Percentiles rank a stretch among this genome's conserved stretches.
Conservation (phyloP, 1,139 yeast species). For the Candida sanyaensis region DNA sequence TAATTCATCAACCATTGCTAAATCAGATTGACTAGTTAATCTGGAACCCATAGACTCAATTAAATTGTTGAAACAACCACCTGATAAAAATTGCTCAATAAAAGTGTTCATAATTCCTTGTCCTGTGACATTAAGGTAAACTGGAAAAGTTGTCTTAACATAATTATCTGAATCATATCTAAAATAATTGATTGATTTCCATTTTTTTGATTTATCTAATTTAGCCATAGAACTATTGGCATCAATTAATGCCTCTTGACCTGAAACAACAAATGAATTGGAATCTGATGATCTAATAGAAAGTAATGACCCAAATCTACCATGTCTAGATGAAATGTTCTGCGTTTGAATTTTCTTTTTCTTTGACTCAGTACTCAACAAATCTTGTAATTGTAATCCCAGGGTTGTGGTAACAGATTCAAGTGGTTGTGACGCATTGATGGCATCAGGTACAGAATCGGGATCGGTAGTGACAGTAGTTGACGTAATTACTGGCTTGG, state of each 20-base stretch:
- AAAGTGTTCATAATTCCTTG: slow-evolving; percentile 46
- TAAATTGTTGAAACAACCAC: slow-evolving; percentile 75
- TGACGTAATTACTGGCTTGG: background rate
- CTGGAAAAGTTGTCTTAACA: slow-evolving; percentile 24
- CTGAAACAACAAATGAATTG: slow-evolving; percentile 67
- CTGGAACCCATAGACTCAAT: slow-evolving; percentile 30
- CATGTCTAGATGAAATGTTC: slow-evolving; percentile 73
- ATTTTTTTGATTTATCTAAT: slow-evolving; percentile 66
- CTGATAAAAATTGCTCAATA: slow-evolving; percentile 55
- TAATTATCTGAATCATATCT: slow-evolving; percentile 48
- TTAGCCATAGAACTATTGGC: slow-evolving; percentile 51
- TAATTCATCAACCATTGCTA: slow-evolving; percentile 32
- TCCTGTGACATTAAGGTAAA: slow-evolving; percentile 33
- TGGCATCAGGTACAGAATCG: background rate
- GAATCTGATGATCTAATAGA: slow-evolving; percentile 63
- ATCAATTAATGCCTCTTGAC: slow-evolving; percentile 64
- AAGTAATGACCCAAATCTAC: slow-evolving; percentile 85
- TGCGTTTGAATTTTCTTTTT: slow-evolving; percentile 52
- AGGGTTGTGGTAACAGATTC: slow-evolving; percentile 26
- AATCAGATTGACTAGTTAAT: slow-evolving; percentile 29
- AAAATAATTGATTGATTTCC: slow-evolving; percentile 53
- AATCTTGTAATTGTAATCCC: slow-evolving; percentile 48
- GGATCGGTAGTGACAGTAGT: slow-evolving; percentile 2
- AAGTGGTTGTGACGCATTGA: slow-evolving; percentile 15
- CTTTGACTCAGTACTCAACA: slow-evolving; percentile 60